Evolutionary conservation across 2,329 filamentous ascomycete species (phyloP), one percentile per base, ranked within the genome.

Genomic region (Monosporascus sp.): DNA sequence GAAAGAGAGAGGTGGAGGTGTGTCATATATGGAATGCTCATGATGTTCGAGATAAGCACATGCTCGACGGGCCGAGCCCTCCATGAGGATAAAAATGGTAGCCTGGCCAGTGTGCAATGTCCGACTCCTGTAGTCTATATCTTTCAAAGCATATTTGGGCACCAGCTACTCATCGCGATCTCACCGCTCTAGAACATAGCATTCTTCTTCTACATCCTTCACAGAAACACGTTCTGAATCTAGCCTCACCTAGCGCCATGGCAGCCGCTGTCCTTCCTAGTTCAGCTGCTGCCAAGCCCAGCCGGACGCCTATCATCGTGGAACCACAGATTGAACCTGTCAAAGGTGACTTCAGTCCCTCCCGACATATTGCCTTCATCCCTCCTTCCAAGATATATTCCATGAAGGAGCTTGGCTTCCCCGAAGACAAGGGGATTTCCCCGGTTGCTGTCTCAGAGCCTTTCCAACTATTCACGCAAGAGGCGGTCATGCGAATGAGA

Each of bases 371-470:
- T 19, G 68, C 69, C 24, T 84, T 77, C 66, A 71, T 76, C 50
- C 65, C 75, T 16, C 76, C 79, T 11, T 71, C 76, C 16, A 76
- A 79, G 56, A 70, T 81, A 45, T 69, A 82, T 60, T 80, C 74
- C 19, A 87, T 87, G 84, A 75, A 79, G 60, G 84, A 87, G 34
- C 72, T 87, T 50, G 82, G 80, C 2, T 79, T 81, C 41, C 64
- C 74, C 2, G 74, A 81, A 37, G 74, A 76, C 52, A 74, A 71
- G 49, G 85, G 84, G 5, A 75, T 88, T 26, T 88, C 85, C 1
- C 77, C 77, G 1, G 73, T 83, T 48, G 85, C 83, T 14, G 83
- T 86, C 50, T 85, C 84, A 0, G 80, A 86, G 54, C 83, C 84
- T 0, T 88, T 88, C 65, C 74, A 75, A 3, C 74, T 88, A 24